These are phyloP conservation scores for Ustilago esculenta DNA, from an alignment of 1,284 basidiomycete species.

Conservation along the genomic window DNA sequence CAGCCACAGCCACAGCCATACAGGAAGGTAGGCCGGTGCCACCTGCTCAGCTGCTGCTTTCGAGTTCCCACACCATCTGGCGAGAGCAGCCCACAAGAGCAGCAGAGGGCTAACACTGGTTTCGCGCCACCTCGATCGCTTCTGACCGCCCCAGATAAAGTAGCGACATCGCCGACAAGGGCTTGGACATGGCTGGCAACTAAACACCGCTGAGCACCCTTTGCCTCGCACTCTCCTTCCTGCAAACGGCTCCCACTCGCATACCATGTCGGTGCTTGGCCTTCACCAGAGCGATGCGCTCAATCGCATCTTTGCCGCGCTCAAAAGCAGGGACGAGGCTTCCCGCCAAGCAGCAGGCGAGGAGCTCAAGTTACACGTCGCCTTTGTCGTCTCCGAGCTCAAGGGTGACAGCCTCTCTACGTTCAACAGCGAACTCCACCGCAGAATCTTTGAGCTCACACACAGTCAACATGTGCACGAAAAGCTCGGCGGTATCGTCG, in stretches of 20 bases:
- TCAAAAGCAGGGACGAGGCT: conserved; percentile 58
- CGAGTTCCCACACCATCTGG: too few relatives aligned
- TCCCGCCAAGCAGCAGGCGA: conserved; percentile 53
- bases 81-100: too few relatives aligned
- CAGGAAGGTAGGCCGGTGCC: too few relatives aligned
- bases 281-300: conserved; percentile 57
- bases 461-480: conserved; percentile 80
- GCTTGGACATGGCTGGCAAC: conserved; percentile 15
- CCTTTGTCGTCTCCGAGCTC: conserved; percentile 58
- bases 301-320: conserved; percentile 57
- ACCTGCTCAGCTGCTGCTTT: too few relatives aligned
- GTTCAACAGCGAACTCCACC: conserved; percentile 72
- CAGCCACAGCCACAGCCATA: too few relatives aligned
- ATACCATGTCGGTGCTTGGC: conserved; percentile 35
- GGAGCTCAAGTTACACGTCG: conserved; percentile 59
- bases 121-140: background rate
- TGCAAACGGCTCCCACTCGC: background rate
- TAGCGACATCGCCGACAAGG: conserved; percentile 3
- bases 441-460: conserved; percentile 80
- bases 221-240: background rate
- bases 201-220: conserved; percentile 22
- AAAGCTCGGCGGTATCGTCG: conserved; percentile 81
- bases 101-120: too few relatives aligned
- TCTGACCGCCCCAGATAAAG: background rate
- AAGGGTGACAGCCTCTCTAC: conserved; percentile 59